Conservation (phyloP, 83 land plant species). For the Picea abies region DNA sequence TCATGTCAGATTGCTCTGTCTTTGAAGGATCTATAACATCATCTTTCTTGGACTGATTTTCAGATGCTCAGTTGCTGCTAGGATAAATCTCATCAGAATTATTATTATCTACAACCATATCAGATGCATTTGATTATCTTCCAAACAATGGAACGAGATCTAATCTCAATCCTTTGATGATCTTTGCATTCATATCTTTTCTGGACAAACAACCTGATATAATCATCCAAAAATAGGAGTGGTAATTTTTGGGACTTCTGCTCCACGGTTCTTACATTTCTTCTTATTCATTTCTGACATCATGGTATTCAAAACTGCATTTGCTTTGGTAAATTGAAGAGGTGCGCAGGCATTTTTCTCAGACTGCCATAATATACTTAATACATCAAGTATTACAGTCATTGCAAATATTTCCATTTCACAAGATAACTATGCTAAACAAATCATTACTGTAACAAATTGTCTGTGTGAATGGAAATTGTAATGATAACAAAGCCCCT, state of each 20-base stretch:
- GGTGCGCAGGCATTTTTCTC: conserved; percentile 45
- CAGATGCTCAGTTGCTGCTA: conserved; percentile 3
- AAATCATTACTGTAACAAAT: not conserved
- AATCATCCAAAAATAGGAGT: conserved; percentile 79
- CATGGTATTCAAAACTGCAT: conserved; percentile 40
- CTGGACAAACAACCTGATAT: conserved; percentile 47
- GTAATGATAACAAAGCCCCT: too few relatives aligned
- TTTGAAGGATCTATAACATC: not conserved
- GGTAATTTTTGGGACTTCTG: conserved; percentile 46
- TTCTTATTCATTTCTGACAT: conserved; percentile 31
- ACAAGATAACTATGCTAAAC: too few relatives aligned
- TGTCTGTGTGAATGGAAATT: not conserved
- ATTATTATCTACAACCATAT: not conserved
- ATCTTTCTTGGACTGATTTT: not conserved
- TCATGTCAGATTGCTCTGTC: not conserved
- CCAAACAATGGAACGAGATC: conserved; percentile 10
- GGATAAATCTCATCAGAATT: conserved; percentile 14
- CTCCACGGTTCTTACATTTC: conserved; percentile 63
- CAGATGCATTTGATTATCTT: conserved; percentile 8
- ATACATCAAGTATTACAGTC: too few relatives aligned
- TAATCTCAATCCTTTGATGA: conserved; percentile 15
- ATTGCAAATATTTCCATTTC: too few relatives aligned
- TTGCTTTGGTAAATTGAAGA: conserved; percentile 48
- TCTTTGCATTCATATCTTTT: conserved; percentile 20
- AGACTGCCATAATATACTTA: too few relatives aligned